Evolutionary conservation across 2,329 filamentous ascomycete genomes (phyloP), one percentile per base, ranked within the genome.

Genomic region (Camillea tinctor): DNA sequence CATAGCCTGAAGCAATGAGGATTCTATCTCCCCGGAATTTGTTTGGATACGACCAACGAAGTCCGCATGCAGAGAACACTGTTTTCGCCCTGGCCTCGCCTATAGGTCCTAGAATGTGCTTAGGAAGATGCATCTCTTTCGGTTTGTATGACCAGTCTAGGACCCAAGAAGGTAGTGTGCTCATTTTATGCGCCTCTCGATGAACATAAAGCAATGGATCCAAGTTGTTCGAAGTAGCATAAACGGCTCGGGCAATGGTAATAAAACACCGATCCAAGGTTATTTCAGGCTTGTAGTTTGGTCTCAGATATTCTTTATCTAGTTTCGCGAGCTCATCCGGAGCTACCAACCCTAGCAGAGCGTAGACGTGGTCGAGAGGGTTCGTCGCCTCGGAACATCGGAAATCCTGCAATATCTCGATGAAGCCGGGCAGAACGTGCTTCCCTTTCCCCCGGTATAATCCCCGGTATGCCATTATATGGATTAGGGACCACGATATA

Each of bases 331-430:
- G 56, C 26, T 58, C 56, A 53, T 52, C 24, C 3, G 50, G 26
- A 40, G 24, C 15, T n/a, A 58, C 22, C 2, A 58, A n/a, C 2
- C 56, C 56, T 4, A 58, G 2, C 20, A 58, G n/a, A 2, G 24
- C 30, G 50, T 58, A 58, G 4, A 58, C 56, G 17, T 58, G 56
- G 19, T 58, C 56, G 1, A 26, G 6, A 23, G 56, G 50, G 20
- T 58, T 52, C 2, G 23, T 58, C 8, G 56, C 56, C 13, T 52
- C 24, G 2, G 56, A 58, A 1, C 30, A 49, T 7, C 56, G 56
- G 23, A 58, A 58, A 30, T 53, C 26, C 9, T 21, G 20, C 19
- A 58, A 20, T 15, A 58, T 23, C 2, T 58, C 50, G 24, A 53
- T 22, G 7, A 58, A 53, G 4, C 24, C 36, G 7, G 49, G 48